Base-by-base conservation (phyloP, 352 stramenopile species). In the Phytophthora citrophthora region DNA sequence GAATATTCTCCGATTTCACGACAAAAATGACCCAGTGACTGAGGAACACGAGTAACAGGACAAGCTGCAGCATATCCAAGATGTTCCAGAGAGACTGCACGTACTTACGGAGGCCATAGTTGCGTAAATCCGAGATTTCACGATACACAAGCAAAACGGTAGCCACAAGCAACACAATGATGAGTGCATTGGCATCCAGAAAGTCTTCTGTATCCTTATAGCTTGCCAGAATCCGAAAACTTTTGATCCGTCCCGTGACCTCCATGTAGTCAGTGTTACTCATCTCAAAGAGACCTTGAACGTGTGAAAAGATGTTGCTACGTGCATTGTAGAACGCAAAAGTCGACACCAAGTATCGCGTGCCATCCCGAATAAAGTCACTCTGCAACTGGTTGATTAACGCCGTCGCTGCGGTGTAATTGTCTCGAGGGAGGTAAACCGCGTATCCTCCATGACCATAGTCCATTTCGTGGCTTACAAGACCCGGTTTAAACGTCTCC, bases 211-310 rank as follows among this genome's bases (percentile, higher is more conserved):
- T 69, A 29, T 82, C 63, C 16, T 70, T 76, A 64, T 86, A 89
- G 45, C 75, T 86, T 16, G 66, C 53, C 48, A 88, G 39, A 57
- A 94, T 85, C 11, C 79, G 83, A 65, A 94, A 92, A 54, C 77
- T 92, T 54, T 88, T 84, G 45, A 94, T 72, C 6, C 85, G 76
- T 4, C 72, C 61, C 10, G 83, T 89, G 11, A 81, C 83, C 54
- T 90, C 76, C 74, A 92, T 90, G 63, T 92, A 90, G 38, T 92
- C 83, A 8, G 85, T 92, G 50, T 88, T 81, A 24, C 77, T 89
- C 69, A 92, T 83, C 55, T 94, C 85, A 38, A 92, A 89, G 0
- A 94, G 67, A 15, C 70, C 81, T 27, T 91, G 79, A 3, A 94
- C 65, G 39, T 85, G 72, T 3, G 81, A 89, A 56, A 94, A 94